phyloP scores from a whole-genome alignment of 352 stramenopile species.

The Globisporangium radiosum region DNA sequence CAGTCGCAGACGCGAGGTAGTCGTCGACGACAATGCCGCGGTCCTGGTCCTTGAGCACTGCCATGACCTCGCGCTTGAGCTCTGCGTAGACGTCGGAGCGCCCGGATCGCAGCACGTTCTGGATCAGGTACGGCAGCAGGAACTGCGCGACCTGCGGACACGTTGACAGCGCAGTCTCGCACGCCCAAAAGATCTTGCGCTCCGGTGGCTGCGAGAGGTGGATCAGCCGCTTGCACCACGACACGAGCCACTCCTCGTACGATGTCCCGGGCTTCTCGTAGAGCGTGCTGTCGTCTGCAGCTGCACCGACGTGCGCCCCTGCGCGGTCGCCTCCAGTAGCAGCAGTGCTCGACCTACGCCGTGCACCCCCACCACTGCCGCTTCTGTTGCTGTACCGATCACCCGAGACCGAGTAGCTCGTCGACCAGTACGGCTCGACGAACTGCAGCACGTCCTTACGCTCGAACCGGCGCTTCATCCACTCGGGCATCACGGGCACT shows the following conservation, averaged over 20 bases:
- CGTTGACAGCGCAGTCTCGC: slow-evolving; percentile 45
- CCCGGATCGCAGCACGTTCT: slow-evolving; percentile 77
- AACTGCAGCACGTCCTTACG: slow-evolving; percentile 82
- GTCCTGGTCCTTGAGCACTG: slow-evolving; percentile 68
- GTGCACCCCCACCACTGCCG: slow-evolving; percentile 7
- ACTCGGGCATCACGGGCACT: slow-evolving; percentile 55
- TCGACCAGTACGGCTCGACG: slow-evolving; percentile 87
- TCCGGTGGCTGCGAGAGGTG: slow-evolving; percentile 74
- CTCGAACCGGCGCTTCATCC: slow-evolving; percentile 82
- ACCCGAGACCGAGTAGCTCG: slow-evolving; percentile 57
- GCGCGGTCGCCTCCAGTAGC: slow-evolving; percentile 16
- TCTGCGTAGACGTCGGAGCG: slow-evolving; percentile 53
- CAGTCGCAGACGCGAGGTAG: slow-evolving; percentile 26
- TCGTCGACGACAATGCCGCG: slow-evolving; percentile 50
- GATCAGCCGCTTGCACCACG: slow-evolving; percentile 74
- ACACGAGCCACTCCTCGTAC: slow-evolving; percentile 81
- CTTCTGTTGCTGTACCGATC: slow-evolving; percentile 9
- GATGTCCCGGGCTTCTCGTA: slow-evolving; percentile 72
- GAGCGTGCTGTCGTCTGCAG: slow-evolving; percentile 41
- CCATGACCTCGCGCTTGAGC: slow-evolving; percentile 77
- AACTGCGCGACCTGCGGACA: slow-evolving; percentile 75
- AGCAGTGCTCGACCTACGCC: slow-evolving; percentile 10
- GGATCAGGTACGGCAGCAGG: slow-evolving; percentile 78
- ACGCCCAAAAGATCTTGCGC: slow-evolving; percentile 78
- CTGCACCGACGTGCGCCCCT: slow-evolving; percentile 5